Conservation (phyloP, 768 basidiomycete genomes). For the Lyophyllum atratum region DNA sequence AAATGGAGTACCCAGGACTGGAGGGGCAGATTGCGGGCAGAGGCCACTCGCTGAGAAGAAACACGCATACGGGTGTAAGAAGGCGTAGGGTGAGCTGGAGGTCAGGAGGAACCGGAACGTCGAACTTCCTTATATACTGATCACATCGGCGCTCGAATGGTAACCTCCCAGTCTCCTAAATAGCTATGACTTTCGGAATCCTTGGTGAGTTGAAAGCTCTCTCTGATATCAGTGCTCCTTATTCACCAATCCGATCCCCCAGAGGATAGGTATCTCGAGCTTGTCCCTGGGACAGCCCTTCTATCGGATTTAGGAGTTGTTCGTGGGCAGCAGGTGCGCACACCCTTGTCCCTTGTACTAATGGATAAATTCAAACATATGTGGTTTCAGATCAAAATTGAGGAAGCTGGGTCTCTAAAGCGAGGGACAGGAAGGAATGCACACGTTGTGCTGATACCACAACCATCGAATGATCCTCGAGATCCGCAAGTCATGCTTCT, state of each 20-base stretch:
- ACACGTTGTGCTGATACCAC: constrained; percentile 42
- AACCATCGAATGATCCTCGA: constrained; percentile 44
- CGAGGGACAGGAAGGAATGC: constrained; percentile 36
- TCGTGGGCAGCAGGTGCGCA: constrained; percentile 31
- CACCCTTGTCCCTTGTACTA: background rate
- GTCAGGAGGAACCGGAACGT: background rate
- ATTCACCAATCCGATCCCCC: background rate
- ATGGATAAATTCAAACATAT: background rate
- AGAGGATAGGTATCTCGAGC: constrained; percentile 38
- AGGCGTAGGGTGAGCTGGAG: background rate
- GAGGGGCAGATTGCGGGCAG: background rate
- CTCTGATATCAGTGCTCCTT: background rate
- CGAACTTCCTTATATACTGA: background rate
- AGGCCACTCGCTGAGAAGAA: background rate
- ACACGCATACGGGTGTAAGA: background rate
- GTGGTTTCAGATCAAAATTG: constrained; percentile 27
- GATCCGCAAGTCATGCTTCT: constrained; percentile 34
- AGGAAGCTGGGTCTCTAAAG: constrained; percentile 35
- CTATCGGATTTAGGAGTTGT: constrained; percentile 39
- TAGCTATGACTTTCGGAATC: constrained; percentile 36
- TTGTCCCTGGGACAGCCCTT: constrained; percentile 42
- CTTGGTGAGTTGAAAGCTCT: constrained; percentile 26
- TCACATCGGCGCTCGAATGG: background rate
- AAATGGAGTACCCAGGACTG: no score
- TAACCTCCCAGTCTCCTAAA: background rate